Conservation (phyloP, 208 protist genomes). For the Leishmania guyanensis region DNA sequence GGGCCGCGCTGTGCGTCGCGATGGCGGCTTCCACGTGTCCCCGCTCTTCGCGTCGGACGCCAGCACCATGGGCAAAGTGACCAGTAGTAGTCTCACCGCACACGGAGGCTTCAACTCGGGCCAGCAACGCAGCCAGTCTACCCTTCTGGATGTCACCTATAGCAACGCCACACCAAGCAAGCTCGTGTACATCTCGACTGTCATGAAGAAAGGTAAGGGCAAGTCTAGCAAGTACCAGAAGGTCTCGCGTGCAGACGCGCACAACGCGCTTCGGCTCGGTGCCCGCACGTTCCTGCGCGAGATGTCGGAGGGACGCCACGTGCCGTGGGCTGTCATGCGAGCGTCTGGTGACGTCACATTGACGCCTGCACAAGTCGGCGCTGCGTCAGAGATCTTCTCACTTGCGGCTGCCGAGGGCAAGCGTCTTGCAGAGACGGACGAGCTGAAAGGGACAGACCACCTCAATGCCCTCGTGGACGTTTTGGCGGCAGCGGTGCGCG, state of each 20-base stretch:
- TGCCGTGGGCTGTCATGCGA: constrained; percentile 89
- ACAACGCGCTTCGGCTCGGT: constrained; percentile 75
- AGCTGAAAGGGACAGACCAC: constrained; percentile 44
- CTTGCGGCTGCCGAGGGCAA: constrained; percentile 53
- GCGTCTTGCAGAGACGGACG: constrained; percentile 31
- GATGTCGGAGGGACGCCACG: constrained; percentile 70
- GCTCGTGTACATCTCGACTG: constrained; percentile 77
- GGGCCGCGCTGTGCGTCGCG: constrained; percentile 78
- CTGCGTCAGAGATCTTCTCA: constrained; percentile 63
- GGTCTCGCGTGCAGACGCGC: constrained; percentile 50
- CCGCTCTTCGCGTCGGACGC: constrained; percentile 72
- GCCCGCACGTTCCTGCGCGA: constrained; percentile 85
- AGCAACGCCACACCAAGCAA: constrained; percentile 87
- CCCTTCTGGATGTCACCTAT: constrained; percentile 78
- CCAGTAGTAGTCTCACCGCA: constrained; percentile 76
- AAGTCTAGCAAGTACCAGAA: constrained; percentile 48
- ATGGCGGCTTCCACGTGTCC: constrained; percentile 86
- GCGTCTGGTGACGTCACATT: constrained; percentile 44
- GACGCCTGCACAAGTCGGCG: constrained; percentile 53
- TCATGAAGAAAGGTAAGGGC: constrained; percentile 37
- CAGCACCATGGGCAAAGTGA: constrained; percentile 79
- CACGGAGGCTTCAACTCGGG: constrained; percentile 77
- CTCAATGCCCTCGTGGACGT: constrained; percentile 53
- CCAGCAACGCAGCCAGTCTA: constrained; percentile 74
- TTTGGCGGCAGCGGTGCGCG: constrained; percentile 55